Percentiles rank a stretch among this genome's conserved stretches.
Conservation (phyloP, 2,329 filamentous ascomycete genomes). For the Nothophaeocryptopus gaeumannii region DNA sequence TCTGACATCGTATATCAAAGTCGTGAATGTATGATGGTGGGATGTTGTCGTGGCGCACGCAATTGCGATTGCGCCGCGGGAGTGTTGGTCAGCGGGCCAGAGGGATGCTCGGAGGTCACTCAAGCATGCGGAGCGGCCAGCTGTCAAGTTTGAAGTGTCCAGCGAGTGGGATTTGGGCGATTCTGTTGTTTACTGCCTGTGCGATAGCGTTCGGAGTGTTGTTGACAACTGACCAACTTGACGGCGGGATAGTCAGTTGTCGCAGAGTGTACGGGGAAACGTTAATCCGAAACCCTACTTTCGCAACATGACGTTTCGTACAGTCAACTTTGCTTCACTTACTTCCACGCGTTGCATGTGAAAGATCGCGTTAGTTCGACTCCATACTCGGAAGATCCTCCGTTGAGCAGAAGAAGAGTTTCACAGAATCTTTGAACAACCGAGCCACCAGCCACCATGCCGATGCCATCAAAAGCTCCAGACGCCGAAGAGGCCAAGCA, state of each 20-base stretch:
- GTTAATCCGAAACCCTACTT: neutral
- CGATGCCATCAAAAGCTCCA: slow-evolving; percentile 41
- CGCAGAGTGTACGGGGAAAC: neutral
- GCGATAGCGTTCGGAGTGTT: slow-evolving; percentile 5
- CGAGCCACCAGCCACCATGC: slow-evolving; percentile 33
- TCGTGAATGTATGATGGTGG: neutral
- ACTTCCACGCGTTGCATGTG: neutral
- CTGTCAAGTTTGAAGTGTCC: too few relatives aligned
- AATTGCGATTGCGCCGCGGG: slow-evolving; percentile 6
- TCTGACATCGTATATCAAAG: slow-evolving; percentile 16
- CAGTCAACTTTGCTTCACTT: too few relatives aligned
- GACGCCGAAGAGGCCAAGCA: slow-evolving; percentile 38
- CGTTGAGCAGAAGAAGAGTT: too few relatives aligned
- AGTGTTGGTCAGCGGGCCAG: neutral
- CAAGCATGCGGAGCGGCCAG: too few relatives aligned
- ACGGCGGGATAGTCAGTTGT: too few relatives aligned
- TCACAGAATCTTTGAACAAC: too few relatives aligned
- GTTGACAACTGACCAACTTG: neutral
- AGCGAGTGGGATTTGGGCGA: too few relatives aligned
- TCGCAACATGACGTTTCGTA: slow-evolving; percentile 3
- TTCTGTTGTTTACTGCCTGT: too few relatives aligned
- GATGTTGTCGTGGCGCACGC: slow-evolving; percentile 7
- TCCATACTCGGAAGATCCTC: too few relatives aligned
- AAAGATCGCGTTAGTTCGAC: too few relatives aligned
- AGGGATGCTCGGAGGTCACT: too few relatives aligned